A percentile compares a stretch with the other conserved stretches of the same genome.
These are phyloP conservation scores for Adansonia rubrostipa DNA, from an alignment of 441 rosid genomes.

Conservation along the genomic window DNA sequence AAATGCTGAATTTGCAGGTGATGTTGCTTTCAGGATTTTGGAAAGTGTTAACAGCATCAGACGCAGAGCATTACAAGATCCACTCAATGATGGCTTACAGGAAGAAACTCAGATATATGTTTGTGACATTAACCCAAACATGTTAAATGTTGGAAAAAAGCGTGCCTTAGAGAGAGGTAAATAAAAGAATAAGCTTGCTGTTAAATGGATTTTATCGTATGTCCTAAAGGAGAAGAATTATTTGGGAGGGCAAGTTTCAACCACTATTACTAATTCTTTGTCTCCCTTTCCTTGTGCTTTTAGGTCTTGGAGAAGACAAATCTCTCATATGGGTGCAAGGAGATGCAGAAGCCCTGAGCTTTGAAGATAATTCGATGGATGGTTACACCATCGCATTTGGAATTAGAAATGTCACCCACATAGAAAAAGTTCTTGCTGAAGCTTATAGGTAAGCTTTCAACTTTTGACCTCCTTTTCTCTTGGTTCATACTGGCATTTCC, in stretches of 20 bases:
- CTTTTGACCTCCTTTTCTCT: neutral
- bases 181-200: constrained; percentile 5
- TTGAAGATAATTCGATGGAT: constrained; percentile 80
- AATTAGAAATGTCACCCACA: constrained; percentile 95
- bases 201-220: neutral
- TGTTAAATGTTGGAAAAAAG: constrained; percentile 83
- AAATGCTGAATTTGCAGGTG: constrained; percentile 60
- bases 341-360: constrained; percentile 86
- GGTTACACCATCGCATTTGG: constrained; percentile 96
- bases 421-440: constrained; percentile 88
- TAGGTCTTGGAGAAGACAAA: constrained; percentile 67
- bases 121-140: constrained; percentile 91
- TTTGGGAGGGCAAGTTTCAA: neutral
- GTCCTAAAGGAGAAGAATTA: neutral
- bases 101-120: constrained; percentile 83
- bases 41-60: constrained; percentile 59
- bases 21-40: constrained; percentile 83
- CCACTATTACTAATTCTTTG: neutral
- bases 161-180: constrained; percentile 83
- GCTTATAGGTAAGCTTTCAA: constrained; percentile 64
- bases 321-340: constrained; percentile 90
- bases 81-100: constrained; percentile 51
- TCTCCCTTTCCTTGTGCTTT: constrained; percentile 20
- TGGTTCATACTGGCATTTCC: neutral
- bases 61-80: constrained; percentile 62